These are phyloP conservation scores for Beauveria bassiana DNA, from an alignment of 2,329 filamentous ascomycete genomes.

Conservation along the genomic window DNA sequence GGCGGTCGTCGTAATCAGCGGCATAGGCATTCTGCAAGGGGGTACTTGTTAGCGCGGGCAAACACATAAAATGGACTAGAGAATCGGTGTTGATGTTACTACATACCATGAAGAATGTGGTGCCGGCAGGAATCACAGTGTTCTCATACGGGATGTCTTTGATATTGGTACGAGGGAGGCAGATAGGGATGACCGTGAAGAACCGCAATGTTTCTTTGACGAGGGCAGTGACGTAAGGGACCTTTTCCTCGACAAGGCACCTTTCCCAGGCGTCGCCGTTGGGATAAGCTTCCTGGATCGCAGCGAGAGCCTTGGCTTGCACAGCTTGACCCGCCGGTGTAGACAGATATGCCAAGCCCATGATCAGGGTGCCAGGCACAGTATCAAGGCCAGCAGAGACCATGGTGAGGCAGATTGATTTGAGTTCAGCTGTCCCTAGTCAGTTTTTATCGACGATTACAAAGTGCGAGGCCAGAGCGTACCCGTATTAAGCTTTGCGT, in stretches of 20 bases:
- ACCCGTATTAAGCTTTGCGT: constrained; percentile 33
- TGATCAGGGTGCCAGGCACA: constrained; percentile 70
- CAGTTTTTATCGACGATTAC: background rate
- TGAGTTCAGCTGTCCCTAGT: constrained; percentile 56
- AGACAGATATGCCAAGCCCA: constrained; percentile 71
- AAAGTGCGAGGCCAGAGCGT: background rate
- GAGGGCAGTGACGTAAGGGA: constrained; percentile 68
- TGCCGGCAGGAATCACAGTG: constrained; percentile 62
- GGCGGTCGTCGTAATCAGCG: constrained; percentile 61
- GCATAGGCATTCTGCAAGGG: constrained; percentile 58
- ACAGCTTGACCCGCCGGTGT: constrained; percentile 59
- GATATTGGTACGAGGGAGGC: constrained; percentile 63
- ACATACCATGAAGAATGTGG: constrained; percentile 67
- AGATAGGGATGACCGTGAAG: constrained; percentile 75
- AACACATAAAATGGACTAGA: background rate
- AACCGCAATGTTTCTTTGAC: constrained; percentile 73
- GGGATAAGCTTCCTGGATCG: constrained; percentile 65
- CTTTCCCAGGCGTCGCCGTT: constrained; percentile 68
- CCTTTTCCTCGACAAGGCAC: constrained; percentile 65
- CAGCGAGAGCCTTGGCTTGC: constrained; percentile 60
- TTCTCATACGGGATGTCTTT: constrained; percentile 65
- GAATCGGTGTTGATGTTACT: too few species aligned
- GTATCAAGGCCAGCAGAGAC: constrained; percentile 77
- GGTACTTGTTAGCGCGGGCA: background rate
- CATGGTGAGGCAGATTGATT: constrained; percentile 76